Base-by-base conservation (phyloP, 202 grass and related monocot genomes). In the Musa balbisiana region DNA sequence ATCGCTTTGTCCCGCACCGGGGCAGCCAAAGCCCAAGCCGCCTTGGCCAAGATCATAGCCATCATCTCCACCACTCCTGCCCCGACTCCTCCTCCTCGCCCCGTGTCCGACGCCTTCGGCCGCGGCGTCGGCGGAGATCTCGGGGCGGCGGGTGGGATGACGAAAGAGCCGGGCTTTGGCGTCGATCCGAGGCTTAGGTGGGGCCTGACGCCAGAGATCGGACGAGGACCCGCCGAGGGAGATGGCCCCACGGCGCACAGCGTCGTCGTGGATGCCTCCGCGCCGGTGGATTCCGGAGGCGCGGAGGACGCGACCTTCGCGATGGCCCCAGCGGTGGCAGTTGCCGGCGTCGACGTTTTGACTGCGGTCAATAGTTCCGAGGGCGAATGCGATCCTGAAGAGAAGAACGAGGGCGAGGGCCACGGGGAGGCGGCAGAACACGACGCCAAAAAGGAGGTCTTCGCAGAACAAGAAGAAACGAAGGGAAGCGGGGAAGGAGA, bases 351-450 rank as follows among this genome's bases (percentile, higher is more conserved):
- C 65, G 65, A 20, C 26, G 65, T 22, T 21, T 49, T 24, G 56
- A 22, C 69, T 2, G 66, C 19, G 53, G 52, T 25, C 53, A 79
- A 43, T 65, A 55, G 68, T 43, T 72, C 78, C 33, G 69, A 80
- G 25, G 78, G 69, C 10, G 76, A 79, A 67, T 79, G 76, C 76
- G 76, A 79, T 58, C 76, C 76, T 1, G 77, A 70, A 10, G 67
- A 71, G 50, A 67, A 79, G 23, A 24, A 23, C 11, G 27, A 33
- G 16, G 52, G 22, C 1, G 66, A 79, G 27, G 55, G 6, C n/a
- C 16, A 51, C 15, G 51, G 43, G 25, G 51, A 55, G 20, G 51
- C 52, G 8, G 54, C 69, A 2, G 51, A 78, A 22, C 20, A 51
- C 23, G 54, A 21, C 3, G 71, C 12, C 1, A 54, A 52, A 51